Percentiles rank a stretch among this genome's conserved stretches.
Evolutionary conservation across 331 rosid genomes (phyloP).

Genomic region (Prunus yedoensis): DNA sequence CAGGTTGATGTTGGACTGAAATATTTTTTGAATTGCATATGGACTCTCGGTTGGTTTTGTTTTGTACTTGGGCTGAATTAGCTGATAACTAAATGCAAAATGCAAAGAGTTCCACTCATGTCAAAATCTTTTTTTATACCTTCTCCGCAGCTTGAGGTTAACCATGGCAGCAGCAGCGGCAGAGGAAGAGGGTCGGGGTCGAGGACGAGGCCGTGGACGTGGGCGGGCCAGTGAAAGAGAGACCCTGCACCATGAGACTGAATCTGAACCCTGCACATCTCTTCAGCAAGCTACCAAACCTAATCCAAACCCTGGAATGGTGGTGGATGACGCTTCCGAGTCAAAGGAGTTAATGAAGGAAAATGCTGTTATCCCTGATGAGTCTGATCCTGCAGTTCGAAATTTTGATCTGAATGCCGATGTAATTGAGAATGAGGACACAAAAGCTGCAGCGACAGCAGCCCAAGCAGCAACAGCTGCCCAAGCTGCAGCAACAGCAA

Average conservation of each 20-base stretch:
- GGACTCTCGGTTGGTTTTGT: background rate
- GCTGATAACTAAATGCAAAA: background rate
- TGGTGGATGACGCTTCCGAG: constrained; percentile 38
- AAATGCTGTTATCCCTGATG: constrained; percentile 28
- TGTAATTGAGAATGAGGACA: constrained; percentile 49
- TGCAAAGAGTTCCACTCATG: background rate
- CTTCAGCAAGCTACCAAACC: constrained; percentile 46
- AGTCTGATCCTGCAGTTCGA: constrained; percentile 39
- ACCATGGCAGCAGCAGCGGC: constrained; percentile 66
- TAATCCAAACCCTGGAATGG: constrained; percentile 33
- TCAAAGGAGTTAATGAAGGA: constrained; percentile 47
- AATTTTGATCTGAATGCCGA: constrained; percentile 75
- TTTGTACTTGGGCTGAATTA: background rate
- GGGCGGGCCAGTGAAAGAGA: constrained; percentile 60
- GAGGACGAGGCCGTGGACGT: constrained; percentile 93
- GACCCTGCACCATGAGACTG: constrained; percentile 46
- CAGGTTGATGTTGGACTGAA: background rate
- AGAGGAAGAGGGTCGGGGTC: constrained; percentile 87
- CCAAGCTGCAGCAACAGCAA: too few relatives aligned
- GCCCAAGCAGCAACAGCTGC: constrained; percentile 4
- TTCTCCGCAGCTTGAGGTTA: constrained; percentile 63
- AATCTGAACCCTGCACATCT: constrained; percentile 61
- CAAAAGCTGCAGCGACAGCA: constrained; percentile 35
- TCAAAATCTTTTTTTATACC: constrained; percentile 1
- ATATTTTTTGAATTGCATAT: background rate